phyloP scores from a whole-genome alignment of 495 filamentous ascomycete genomes.

The Penicillium mononematosum region DNA sequence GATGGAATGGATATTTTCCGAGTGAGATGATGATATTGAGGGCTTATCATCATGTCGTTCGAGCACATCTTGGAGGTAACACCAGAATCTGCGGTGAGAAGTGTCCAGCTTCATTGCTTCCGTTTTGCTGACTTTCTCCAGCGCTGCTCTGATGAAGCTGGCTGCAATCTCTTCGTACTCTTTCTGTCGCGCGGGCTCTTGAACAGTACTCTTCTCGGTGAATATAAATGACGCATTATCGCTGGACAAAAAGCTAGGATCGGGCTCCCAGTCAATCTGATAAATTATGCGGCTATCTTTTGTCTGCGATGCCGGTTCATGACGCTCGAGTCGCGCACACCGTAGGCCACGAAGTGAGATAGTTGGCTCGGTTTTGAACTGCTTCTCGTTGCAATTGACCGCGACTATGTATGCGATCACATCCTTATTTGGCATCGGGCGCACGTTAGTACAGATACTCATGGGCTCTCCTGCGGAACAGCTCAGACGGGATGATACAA shows the following conservation, averaged over 20 bases:
- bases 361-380: background rate
- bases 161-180: constrained; percentile 1
- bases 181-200: background rate
- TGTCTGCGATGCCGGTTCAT: background rate
- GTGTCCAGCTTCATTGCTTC: background rate
- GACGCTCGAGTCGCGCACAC: constrained; percentile 17
- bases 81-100: constrained; percentile 4
- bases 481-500: constrained; percentile 18
- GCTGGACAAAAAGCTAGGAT: constrained; percentile 16
- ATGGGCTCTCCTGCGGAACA: constrained; percentile 17
- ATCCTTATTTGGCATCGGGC: background rate
- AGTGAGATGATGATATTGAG: background rate
- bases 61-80: constrained; percentile 6
- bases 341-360: constrained; percentile 22
- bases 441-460: constrained; percentile 18
- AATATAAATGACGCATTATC: background rate
- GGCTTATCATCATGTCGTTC: background rate
- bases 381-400: background rate
- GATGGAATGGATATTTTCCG: background rate
- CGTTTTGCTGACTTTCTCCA: background rate
- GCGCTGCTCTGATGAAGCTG: constrained; percentile 3
- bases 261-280: constrained; percentile 24
- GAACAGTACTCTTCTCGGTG: background rate
- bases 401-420: constrained; percentile 19
- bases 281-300: constrained; percentile 17